Conservation (phyloP, 768 basidiomycete genomes). For the Tylopilus subfusipes region DNA sequence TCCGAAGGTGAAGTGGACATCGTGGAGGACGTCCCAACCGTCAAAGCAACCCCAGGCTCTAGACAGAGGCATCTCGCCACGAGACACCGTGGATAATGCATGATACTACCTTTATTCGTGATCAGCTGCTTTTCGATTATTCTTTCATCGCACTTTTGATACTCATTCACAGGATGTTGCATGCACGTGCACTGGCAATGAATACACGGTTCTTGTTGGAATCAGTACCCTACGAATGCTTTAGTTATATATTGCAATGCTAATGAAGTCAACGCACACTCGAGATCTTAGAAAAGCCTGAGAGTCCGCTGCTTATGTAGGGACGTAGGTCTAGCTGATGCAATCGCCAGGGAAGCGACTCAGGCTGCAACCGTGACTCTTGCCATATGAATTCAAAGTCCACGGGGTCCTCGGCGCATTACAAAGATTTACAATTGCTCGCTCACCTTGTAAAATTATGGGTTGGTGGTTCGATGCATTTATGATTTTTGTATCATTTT, state of each 20-base stretch:
- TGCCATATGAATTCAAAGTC: no score
- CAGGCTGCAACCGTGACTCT: no score
- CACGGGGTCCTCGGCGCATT: no score
- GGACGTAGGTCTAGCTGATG: no score
- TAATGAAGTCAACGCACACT: slow-evolving; percentile 7
- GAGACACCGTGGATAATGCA: slow-evolving; percentile 30
- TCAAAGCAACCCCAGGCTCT: slow-evolving; percentile 9
- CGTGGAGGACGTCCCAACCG: slow-evolving; percentile 28
- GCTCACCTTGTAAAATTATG: no score
- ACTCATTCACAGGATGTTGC: slow-evolving; percentile 2
- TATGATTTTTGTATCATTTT: no score
- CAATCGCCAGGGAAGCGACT: no score
- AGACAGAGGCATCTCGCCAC: slow-evolving; percentile 14
- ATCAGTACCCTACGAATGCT: slow-evolving; percentile 19
- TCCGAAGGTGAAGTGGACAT: slow-evolving; percentile 43
- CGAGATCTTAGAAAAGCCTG: neutral
- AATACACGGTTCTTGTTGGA: neutral
- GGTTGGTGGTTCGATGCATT: no score
- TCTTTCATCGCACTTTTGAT: slow-evolving; percentile 1
- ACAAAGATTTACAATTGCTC: no score
- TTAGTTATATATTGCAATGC: slow-evolving; percentile 13
- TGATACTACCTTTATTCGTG: neutral
- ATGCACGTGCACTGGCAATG: neutral
- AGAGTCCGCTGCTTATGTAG: no score
- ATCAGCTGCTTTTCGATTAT: slow-evolving; percentile 2